Evolutionary conservation across 345 rosid genomes (phyloP).

Genomic region (Heritiera fomes): DNA sequence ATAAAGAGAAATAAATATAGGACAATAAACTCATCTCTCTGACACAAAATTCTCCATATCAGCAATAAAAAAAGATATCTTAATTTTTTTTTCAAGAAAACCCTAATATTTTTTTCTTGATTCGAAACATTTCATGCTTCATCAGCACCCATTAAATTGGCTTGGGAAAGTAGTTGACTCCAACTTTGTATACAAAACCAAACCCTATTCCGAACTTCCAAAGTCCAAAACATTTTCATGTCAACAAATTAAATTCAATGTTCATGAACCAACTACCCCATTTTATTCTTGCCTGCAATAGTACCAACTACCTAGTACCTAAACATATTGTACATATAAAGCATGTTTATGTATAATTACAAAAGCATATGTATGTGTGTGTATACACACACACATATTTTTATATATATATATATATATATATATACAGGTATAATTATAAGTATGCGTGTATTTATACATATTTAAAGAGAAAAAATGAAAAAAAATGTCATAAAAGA

Average conservation of each 20-base stretch:
- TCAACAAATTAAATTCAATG: not conserved
- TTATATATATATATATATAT: not conserved
- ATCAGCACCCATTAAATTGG: not conserved
- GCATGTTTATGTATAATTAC: not conserved
- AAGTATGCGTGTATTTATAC: not conserved
- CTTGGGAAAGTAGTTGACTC: not conserved
- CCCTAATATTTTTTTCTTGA: not conserved
- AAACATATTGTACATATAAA: not conserved
- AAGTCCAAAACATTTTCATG: not conserved
- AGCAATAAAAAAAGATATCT: not conserved
- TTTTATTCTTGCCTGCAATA: not conserved
- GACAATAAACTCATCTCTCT: not conserved
- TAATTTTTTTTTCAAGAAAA: not conserved
- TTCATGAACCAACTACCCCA: not conserved
- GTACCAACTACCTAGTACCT: not conserved
- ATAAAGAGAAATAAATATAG: not conserved
- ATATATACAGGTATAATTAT: not conserved
- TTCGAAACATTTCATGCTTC: not conserved
- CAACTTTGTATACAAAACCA: not conserved
- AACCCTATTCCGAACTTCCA: not conserved
- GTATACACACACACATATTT: too few relatives aligned
- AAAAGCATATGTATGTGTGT: too few relatives aligned
- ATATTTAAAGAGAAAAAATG: not conserved
- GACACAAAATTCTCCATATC: not conserved
- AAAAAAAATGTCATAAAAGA: not conserved